Evolutionary conservation across 2,329 filamentous ascomycete species (phyloP), one percentile per base, ranked within the genome.

Genomic region (Balansia obtecta): DNA sequence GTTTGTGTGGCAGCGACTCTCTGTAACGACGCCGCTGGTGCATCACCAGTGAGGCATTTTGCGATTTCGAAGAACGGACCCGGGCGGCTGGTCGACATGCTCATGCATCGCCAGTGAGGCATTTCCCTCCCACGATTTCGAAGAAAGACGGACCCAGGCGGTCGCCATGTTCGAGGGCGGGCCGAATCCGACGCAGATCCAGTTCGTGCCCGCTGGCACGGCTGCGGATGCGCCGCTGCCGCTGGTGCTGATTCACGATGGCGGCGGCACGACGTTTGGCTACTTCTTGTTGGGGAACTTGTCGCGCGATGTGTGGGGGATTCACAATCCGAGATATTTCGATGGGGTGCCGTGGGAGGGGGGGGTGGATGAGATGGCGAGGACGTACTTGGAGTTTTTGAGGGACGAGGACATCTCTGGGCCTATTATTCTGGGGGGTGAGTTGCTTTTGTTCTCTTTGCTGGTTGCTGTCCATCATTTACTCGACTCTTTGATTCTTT

Each of bases 181-280:
- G 40, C 59, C 58, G 16, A 61, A 61, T 49, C 59, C 60, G 38
- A 53, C 52, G 27, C 53, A 57, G 16, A 50, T 60, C 13, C 60
- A 61, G 49, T 34, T 41, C 20, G 48, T 50, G 15, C 57, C 57
- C 4, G 51, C 52, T 22, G 43, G 51, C 48, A 58, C 54, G 45
- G 46, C 43, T n/a, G 49, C 50, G 6, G 56, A 52, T 45, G 43
- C 54, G 5, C 52, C 55, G 12, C 46, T 51, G 41, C 61, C 60
- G 27, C 52, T 63, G 18, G 61, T 63, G 2, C 51, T 64, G 22
- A 58, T 64, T 48, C 62, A 63, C 53, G 61, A 64, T 41, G 61
- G 61, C 30, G 60, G 61, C 48, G 62, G 62, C 53, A 64, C 62
- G 12, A 60, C 61, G 15, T 63, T 62, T 49, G 56, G 57, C 40